Base-by-base conservation (phyloP, 805 yeast genomes). In the Metschnikowia colocasiae region DNA sequence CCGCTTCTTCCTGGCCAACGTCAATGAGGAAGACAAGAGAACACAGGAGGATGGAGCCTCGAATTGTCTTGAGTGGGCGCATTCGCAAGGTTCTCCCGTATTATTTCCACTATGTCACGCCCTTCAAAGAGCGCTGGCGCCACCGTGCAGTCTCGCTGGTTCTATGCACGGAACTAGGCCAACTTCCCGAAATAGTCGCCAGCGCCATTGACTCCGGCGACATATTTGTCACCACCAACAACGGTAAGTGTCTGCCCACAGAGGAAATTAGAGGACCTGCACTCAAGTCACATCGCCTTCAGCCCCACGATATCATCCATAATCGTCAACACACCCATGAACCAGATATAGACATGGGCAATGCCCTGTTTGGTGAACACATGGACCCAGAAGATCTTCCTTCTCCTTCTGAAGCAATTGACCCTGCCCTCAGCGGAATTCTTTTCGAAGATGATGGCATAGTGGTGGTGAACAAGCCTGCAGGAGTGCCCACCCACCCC, bases 401-500 rank as follows among this genome's bases (percentile, higher is more conserved):
- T 4, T 4, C 23, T 22, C 23, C 23, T 22, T 4, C 4, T 22
- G 6, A 22, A 4, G 4, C 23, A 22, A 22, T 22, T 22, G 6
- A 6, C 27, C 27, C 8, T 25, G 27, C 3, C 27, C 27, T n/a
- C n/a, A 50, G 3, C 16, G 12, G 23, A 1, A 59, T 73, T 1
- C 53, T 78, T 0, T 63, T 57, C 54, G 67, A 74, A 49, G 71
- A 73, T 50, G 60, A 59, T 3, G 60, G 65, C 6, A 26, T 72
- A 0, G 22, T 77, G 13, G 80, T 79, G 22, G 70, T 78, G 2
- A 63, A 75, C 52, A 79, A 79, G 50, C 82, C 82, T 0, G 62
- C 71, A 0, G 83, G 83, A 0, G 61, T 78, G 2, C 81, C 83
- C 1, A 76, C 80, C 0, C 83, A 79, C 53, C 81, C 83, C 0